Base-by-base conservation (phyloP, 371 early-diverging fungal species). In the Funneliformis caledonium region DNA sequence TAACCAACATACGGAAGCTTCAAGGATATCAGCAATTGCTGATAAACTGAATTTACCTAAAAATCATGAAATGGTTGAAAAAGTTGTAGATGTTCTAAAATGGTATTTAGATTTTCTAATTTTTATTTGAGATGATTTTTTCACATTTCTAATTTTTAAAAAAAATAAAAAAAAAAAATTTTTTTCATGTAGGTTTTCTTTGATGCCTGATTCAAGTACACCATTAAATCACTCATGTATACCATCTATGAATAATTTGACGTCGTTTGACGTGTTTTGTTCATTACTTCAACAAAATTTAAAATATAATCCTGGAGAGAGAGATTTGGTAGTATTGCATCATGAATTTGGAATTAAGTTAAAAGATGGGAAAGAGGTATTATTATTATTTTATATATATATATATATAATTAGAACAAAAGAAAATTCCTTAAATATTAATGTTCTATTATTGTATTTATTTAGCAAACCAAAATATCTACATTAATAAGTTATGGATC, bases 261-360 rank as follows among this genome's bases (percentile, higher is more conserved):
- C 74, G 56, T 50, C 74, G 56, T 12, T 73, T 59, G 97, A 97
- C 84, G 88, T 91, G 14, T 93, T 96, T 83, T 96, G 96, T 80
- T 86, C 85, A 2, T 82, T 93, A 43, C 84, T 97, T 68, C 89
- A 94, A 78, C 80, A 88, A 48, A 91, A 91, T 75, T 87, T 97
- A 43, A 87, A 90, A 61, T 97, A 96, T 84, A 84, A 84, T 11
- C 84, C 88, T 14, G 89, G 90, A 31, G 97, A 97, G 83, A 89
- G 93, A 50, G 96, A 97, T 85, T 92, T 96, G 93, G 94, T 95
- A 16, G 89, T 91, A 43, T 90, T 97, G 90, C 96, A 96, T 85
- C 97, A 97, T 85, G 93, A 90, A 81, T 95, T 96, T 86, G 93
- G 91, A 19, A 86, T 96, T 19, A 88, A 92, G 80, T 86, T 89